Evolutionary conservation across 2,329 filamentous ascomycete genomes (phyloP).

Genomic region (Atkinsonella texensis): DNA sequence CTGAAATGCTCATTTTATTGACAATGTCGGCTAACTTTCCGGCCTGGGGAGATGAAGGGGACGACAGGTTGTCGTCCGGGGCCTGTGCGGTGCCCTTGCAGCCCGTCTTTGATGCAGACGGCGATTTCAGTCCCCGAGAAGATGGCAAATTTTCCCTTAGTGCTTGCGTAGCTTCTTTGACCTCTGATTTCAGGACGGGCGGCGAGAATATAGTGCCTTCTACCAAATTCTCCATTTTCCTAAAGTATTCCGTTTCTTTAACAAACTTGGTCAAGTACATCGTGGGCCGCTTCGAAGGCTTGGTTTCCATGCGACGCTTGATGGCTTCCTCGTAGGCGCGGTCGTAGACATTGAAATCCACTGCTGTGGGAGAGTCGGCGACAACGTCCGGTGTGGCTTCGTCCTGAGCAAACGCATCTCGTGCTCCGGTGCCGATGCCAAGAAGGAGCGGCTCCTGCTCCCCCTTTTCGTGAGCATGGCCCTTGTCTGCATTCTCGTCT

Average conservation of each 20-base stretch:
- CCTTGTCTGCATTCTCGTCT: slow-evolving; percentile 27
- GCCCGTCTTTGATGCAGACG: background rate
- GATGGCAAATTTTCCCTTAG: slow-evolving; percentile 1
- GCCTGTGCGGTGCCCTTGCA: background rate
- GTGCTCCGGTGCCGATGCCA: slow-evolving; percentile 59
- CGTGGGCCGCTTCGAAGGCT: slow-evolving; percentile 26
- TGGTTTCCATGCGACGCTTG: slow-evolving; percentile 54
- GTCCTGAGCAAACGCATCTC: slow-evolving; percentile 31
- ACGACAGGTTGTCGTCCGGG: background rate
- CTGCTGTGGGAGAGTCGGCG: slow-evolving; percentile 73
- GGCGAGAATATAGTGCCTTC: slow-evolving; percentile 17
- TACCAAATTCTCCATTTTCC: slow-evolving; percentile 24
- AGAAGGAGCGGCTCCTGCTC: slow-evolving; percentile 55
- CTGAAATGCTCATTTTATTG: background rate
- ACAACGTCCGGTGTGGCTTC: slow-evolving; percentile 40
- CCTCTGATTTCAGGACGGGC: slow-evolving; percentile 6
- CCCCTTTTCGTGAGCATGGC: slow-evolving; percentile 45
- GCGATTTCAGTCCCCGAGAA: background rate
- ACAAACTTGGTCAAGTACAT: slow-evolving; percentile 39
- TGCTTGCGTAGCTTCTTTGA: slow-evolving; percentile 8
- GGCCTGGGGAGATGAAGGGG: background rate
- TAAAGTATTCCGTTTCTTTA: slow-evolving; percentile 29
- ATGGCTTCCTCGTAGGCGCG: slow-evolving; percentile 69
- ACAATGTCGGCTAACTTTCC: slow-evolving; percentile 1
- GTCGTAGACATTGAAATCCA: slow-evolving; percentile 82